These are phyloP conservation scores for Pestalotiopsis sp. DNA, from an alignment of 2,329 filamentous ascomycete genomes.

Conservation along the genomic window DNA sequence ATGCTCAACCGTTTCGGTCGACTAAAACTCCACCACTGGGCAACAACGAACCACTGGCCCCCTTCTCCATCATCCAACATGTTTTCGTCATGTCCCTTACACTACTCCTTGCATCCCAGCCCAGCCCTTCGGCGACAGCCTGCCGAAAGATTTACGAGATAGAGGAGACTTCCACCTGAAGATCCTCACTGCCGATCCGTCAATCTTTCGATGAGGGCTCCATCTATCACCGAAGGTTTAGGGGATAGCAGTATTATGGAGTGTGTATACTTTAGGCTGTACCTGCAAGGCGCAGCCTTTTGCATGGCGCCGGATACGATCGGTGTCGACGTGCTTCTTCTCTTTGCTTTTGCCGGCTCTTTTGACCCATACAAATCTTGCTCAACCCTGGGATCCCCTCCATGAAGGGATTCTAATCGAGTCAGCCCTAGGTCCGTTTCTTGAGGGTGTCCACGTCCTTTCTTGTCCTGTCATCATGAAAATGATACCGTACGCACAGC, in stretches of 20 bases:
- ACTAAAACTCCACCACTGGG: neutral
- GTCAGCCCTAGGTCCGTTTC: neutral
- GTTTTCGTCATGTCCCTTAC: constrained; percentile 1
- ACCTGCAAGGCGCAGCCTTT: neutral
- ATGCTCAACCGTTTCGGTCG: neutral
- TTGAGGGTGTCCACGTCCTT: neutral
- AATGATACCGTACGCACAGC: neutral
- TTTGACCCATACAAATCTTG: neutral
- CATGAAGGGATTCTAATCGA: neutral
- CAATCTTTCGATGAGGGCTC: constrained; percentile 1
- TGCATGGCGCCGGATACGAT: neutral
- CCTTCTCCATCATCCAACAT: neutral
- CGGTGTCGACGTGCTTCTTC: neutral
- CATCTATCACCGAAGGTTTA: constrained; percentile 1
- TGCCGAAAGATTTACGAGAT: neutral
- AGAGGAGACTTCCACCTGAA: neutral
- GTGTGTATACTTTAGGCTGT: neutral
- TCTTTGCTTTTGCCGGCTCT: neutral
- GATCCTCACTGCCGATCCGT: constrained; percentile 1
- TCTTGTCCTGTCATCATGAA: neutral
- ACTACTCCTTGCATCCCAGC: neutral
- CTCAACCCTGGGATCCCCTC: neutral
- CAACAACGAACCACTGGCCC: neutral
- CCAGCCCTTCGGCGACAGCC: constrained; percentile 2
- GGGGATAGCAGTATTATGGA: neutral